Evolutionary conservation across 2,329 filamentous ascomycete species (phyloP).

Genomic region (Microsporum canis): DNA sequence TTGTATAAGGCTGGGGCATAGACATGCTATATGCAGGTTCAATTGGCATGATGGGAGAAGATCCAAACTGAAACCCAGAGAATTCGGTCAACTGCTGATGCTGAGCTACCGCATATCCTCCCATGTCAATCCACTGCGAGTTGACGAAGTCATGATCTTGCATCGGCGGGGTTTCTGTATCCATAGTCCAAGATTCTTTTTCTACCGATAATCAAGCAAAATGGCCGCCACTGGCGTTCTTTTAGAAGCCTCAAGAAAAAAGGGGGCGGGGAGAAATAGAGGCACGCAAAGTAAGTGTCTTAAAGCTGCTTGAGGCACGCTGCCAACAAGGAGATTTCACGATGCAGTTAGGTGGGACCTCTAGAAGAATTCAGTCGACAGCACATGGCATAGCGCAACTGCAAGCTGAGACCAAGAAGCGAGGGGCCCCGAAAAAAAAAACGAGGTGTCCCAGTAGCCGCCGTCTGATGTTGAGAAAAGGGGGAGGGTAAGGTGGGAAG

Average conservation of each 20-base stretch:
- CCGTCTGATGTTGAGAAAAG: not conserved
- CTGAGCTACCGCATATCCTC: constrained; percentile 44
- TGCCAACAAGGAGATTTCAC: constrained; percentile 1
- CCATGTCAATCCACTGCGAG: constrained; percentile 38
- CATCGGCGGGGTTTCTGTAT: constrained; percentile 34
- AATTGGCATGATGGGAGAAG: constrained; percentile 51
- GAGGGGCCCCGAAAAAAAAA: not conserved
- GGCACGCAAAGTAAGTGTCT: not conserved
- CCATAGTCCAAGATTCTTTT: constrained; percentile 23
- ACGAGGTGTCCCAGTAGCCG: not conserved
- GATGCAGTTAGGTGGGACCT: constrained; percentile 5
- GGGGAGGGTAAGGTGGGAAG: not conserved
- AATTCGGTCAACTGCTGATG: constrained; percentile 62
- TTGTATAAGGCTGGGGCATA: constrained; percentile 45
- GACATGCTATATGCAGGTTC: constrained; percentile 46
- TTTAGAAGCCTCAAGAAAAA: not conserved
- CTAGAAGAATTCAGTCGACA: not conserved
- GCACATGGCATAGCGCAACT: constrained; percentile 1
- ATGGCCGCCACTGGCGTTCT: not conserved
- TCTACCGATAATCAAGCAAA: not conserved
- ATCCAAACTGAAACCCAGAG: constrained; percentile 50
- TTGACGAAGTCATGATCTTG: constrained; percentile 36
- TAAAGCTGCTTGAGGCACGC: not conserved
- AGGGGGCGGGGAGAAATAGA: not conserved
- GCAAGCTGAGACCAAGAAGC: not conserved